Evolutionary conservation across 1,284 basidiomycete species (phyloP).

Genomic region (Kwoniella shivajii): DNA sequence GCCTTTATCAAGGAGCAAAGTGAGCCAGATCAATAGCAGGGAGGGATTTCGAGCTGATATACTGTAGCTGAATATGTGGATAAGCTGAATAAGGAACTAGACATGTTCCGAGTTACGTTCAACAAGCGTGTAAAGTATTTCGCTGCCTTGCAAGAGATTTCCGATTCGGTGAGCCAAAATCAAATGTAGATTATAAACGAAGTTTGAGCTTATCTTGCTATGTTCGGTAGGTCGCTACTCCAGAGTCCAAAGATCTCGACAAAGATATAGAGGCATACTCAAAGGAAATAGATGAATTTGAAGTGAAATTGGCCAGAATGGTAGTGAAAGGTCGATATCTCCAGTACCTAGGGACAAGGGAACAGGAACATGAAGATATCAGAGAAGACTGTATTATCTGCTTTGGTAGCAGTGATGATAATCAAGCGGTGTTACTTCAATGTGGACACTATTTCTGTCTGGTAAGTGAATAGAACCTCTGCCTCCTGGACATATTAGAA

Average conservation of each 20-base stretch:
- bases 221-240: constrained; percentile 30
- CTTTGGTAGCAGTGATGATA: constrained; percentile 47
- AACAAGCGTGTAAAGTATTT: constrained; percentile 50
- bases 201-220: no score
- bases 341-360: constrained; percentile 30
- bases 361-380: constrained; percentile 29
- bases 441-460: constrained; percentile 51
- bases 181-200: not conserved
- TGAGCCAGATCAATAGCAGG: constrained; percentile 7
- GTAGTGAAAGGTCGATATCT: constrained; percentile 43
- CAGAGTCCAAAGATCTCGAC: constrained; percentile 27
- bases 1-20: constrained; percentile 30
- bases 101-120: constrained; percentile 45
- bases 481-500: not conserved
- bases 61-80: constrained; percentile 31
- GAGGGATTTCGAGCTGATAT: not conserved
- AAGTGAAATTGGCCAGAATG: constrained; percentile 34
- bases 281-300: constrained; percentile 24
- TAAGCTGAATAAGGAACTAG: constrained; percentile 48
- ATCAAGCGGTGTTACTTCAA: constrained; percentile 34
- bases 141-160: constrained; percentile 49
- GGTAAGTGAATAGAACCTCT: constrained; percentile 19
- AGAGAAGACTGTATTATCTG: constrained; percentile 50
- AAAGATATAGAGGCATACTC: constrained; percentile 22
- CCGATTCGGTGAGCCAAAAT: constrained; percentile 38